Conservation (phyloP, 495 filamentous ascomycete genomes). For the Tuber brumale region DNA sequence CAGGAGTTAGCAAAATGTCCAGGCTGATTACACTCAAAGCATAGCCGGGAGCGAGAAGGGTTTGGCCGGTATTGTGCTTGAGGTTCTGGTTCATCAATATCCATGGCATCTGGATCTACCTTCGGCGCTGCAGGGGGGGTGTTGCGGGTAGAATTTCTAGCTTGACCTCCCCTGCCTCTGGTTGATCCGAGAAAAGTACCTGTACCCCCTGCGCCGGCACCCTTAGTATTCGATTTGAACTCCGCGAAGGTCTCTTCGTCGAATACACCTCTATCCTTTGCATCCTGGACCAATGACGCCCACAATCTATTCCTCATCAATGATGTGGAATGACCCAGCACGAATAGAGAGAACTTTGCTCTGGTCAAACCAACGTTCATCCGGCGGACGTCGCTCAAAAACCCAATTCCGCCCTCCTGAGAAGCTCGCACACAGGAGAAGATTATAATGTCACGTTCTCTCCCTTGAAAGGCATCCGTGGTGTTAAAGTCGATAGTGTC, state of each 20-base stretch:
- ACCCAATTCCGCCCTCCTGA: constrained; percentile 83
- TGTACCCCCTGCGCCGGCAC: constrained; percentile 13
- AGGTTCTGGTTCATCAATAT: constrained; percentile 33
- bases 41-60: background rate
- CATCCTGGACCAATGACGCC: constrained; percentile 74
- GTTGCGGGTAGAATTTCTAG: constrained; percentile 9
- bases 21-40: constrained; percentile 1
- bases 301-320: constrained; percentile 84
- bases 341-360: constrained; percentile 92
- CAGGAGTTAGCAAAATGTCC: constrained; percentile 2
- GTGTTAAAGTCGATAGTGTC: constrained; percentile 91
- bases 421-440: constrained; percentile 96
- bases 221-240: constrained; percentile 16
- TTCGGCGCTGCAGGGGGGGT: constrained; percentile 2
- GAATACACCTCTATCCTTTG: constrained; percentile 66
- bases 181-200: background rate
- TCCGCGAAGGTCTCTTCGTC: constrained; percentile 51
- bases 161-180: constrained; percentile 17
- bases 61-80: constrained; percentile 1
- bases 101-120: constrained; percentile 30
- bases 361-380: constrained; percentile 98
- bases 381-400: constrained; percentile 94
- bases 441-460: constrained; percentile 95
- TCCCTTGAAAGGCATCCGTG: constrained; percentile 94
- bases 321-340: constrained; percentile 82